Evolutionary conservation across 371 early-diverging fungal genomes (phyloP).

Genomic region (Basidiobolus heterosporus): DNA sequence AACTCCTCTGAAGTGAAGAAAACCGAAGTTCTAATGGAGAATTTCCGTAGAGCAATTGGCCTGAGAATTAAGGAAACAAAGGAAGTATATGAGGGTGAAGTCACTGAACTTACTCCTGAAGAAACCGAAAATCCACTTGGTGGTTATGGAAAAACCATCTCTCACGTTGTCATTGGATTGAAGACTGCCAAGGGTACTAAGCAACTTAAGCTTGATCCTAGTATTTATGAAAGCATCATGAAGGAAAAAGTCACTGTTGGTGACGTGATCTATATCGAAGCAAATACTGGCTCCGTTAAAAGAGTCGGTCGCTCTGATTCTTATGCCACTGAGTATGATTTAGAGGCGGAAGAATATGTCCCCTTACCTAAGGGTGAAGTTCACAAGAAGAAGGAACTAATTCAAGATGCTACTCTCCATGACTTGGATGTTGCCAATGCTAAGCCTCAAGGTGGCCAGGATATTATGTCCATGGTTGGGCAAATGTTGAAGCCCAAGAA

Average conservation of each 20-base stretch:
- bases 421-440: conserved; percentile 98
- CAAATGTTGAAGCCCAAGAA: conserved; percentile 92
- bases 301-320: conserved; percentile 92
- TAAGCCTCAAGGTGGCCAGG: conserved; percentile 88
- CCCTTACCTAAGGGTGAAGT: conserved; percentile 98
- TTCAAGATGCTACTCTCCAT: conserved; percentile 95
- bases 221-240: conserved; percentile 89
- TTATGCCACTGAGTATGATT: conserved; percentile 88
- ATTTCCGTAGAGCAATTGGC: conserved; percentile 91
- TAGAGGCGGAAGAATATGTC: conserved; percentile 93
- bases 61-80: conserved; percentile 95
- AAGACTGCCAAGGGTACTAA: conserved; percentile 98
- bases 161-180: conserved; percentile 88
- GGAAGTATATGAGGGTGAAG: conserved; percentile 98
- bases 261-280: conserved; percentile 97
- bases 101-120: conserved; percentile 89
- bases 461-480: conserved; percentile 94
- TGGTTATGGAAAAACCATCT: conserved; percentile 85
- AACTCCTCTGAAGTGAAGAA: conserved; percentile 95
- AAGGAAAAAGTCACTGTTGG: conserved; percentile 93
- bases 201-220: conserved; percentile 85
- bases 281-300: conserved; percentile 93
- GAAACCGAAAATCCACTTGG: conserved; percentile 88
- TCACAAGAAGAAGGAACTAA: conserved; percentile 92
- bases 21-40: conserved; percentile 96